These are phyloP conservation scores for Tetrapyrgos nigripes DNA, from an alignment of 1,284 basidiomycete genomes.

Conservation along the genomic window DNA sequence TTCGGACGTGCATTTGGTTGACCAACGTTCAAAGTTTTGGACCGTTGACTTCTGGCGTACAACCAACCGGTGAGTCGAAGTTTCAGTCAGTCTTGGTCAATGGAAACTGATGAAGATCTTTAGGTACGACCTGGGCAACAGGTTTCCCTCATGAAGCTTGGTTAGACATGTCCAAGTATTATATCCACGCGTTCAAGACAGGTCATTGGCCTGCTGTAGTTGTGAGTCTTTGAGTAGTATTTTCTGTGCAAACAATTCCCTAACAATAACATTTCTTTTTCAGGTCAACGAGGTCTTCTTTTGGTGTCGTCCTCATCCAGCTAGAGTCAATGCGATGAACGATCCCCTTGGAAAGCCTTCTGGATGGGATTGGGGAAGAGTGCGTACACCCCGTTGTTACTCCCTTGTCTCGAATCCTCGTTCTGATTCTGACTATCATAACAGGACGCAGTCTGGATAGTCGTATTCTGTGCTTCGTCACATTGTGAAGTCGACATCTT, in stretches of 20 bases:
- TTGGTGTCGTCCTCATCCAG: slow-evolving; percentile 66
- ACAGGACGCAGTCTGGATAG: slow-evolving; percentile 54
- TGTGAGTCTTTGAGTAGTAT: too few relatives aligned
- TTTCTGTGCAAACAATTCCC: too few relatives aligned
- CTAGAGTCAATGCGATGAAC: slow-evolving; percentile 44
- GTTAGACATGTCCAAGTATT: slow-evolving; percentile 56
- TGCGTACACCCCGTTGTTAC: too few relatives aligned
- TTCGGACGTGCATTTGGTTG: background rate
- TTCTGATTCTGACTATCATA: too few relatives aligned
- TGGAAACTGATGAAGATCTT: background rate
- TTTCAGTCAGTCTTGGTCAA: background rate
- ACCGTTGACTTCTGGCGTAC: slow-evolving; percentile 15
- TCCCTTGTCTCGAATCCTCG: too few relatives aligned
- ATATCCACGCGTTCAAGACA: slow-evolving; percentile 68
- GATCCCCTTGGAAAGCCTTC: slow-evolving; percentile 45
- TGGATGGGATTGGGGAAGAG: slow-evolving; percentile 49
- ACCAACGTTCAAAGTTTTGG: slow-evolving; percentile 13
- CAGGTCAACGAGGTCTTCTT: slow-evolving; percentile 63
- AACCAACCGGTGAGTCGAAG: slow-evolving; percentile 7
- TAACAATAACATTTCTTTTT: too few relatives aligned
- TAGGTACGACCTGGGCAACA: slow-evolving; percentile 41
- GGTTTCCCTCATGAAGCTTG: slow-evolving; percentile 48
- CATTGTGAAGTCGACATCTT: slow-evolving; percentile 52
- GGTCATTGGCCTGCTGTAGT: slow-evolving; percentile 65
- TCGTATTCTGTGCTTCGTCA: slow-evolving; percentile 55